Evolutionary conservation across 495 filamentous ascomycete species (phyloP), one percentile per base, ranked within the genome.

Genomic region (Chaetomium cochliodes): DNA sequence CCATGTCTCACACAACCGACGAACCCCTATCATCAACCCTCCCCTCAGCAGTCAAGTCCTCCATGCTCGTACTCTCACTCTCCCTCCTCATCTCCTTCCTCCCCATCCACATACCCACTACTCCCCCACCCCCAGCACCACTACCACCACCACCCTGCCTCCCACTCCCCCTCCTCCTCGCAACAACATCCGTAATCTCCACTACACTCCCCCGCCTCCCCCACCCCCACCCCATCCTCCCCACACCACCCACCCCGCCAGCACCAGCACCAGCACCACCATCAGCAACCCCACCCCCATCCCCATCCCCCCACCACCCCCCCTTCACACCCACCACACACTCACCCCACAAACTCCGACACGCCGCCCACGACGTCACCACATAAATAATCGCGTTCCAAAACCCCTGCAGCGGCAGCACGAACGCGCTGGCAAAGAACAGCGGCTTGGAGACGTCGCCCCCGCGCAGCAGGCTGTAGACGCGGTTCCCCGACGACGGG

Each of bases 321-420:
- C n/a, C 49, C 28, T 30, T 30, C 52, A 54, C 15, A 25, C 39
- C 12, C 52, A 22, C 25, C 59, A 58, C 41, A 49, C 59, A 22
- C 47, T 13, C 73, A 4, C 67, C 62, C 47, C 62, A 72, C 0
- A 80, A 69, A 26, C 72, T 72, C 67, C 75, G 75, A 62, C 77
- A 81, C 11, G 82, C 81, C 41, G 73, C 73, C 78, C 78, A 82
- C 16, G 79, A 85, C 3, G 90, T 91, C 22, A 85, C 86, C 15
- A 86, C 73, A 75, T 96, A 96, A 61, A 96, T 91, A 58, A 91
- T 71, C 22, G 86, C 85, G 69, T 96, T 96, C 89, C 91, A 93
- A 69, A 94, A 92, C 2, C 92, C 92, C 70, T 96, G 92, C 0
- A 92, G 79, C 0, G 92, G 92, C 23, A 96, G 81, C 0, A 96